Evolutionary conservation across 495 filamentous ascomycete species (phyloP), one percentile per base, ranked within the genome.

Genomic region (Tuber brumale): DNA sequence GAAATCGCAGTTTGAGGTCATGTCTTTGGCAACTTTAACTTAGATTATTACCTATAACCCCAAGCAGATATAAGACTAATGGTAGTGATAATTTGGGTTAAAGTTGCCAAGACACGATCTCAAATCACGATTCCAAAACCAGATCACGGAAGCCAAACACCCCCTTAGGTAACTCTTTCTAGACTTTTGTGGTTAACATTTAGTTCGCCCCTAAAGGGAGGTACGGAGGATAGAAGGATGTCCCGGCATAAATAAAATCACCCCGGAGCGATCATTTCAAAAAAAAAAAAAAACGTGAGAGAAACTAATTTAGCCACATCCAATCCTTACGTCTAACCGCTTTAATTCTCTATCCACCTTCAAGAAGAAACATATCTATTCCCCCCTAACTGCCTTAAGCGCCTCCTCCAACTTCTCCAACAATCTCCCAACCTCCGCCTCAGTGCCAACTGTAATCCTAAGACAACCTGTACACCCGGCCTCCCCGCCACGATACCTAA

Each of bases 401-500:
- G 92, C 90, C 70, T 79, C 84, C 80, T 85, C 86, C 45, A 97
- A 81, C 82, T 93, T 90, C 37, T 86, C 84, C 84, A 99, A 83
- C 82, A 98, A 91, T 78, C 88, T 88, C 45, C 88, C 90, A 39
- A 95, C 92, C 85, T 99, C 95, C 21, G 88, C 84, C 82, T 94
- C 92, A 8, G 95, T 99, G 9, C 95, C 95, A 14, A 99, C 92
- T 1, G 95, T 98, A 77, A 99, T 91, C 61, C 95, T 87, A 81
- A 99, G 84, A 81, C 95, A 97, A 1, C 94, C 95, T 76, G 90
- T 81, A 82, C 95, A 99, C 8, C 94, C 95, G 44, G 90, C 84
- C 87, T 99, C 95, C 85, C 94, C 95, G 3, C 95, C 95, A 70
- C 95, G 86, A 84, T 97, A 99, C 75, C 95, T 86, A 18, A 99